A percentile compares a stretch with the other conserved stretches of the same genome.
Evolutionary conservation across 176 grass and related monocot genomes (phyloP).

Genomic region (Chrysopogon serrulatus): DNA sequence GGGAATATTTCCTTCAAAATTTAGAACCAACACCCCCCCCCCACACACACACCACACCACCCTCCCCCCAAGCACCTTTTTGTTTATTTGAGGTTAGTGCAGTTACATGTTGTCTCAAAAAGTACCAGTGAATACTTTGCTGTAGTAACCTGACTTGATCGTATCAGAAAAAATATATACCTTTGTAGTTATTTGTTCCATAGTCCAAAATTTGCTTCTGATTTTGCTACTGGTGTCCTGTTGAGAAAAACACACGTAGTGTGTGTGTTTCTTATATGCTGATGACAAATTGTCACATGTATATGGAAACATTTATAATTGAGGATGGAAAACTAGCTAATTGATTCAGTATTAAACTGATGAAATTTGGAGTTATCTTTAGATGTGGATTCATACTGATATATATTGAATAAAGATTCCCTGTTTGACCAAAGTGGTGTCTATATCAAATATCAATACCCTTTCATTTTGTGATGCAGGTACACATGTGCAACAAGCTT

Average conservation of each 20-base stretch:
- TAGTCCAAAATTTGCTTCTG: neutral
- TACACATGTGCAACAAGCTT: conserved; percentile 99
- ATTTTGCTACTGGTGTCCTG: neutral
- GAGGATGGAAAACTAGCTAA: neutral
- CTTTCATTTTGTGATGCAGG: conserved; percentile 46
- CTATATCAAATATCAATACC: neutral
- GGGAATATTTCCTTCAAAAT: no score
- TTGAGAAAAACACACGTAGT: neutral
- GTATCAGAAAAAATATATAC: neutral
- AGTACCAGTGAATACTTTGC: neutral
- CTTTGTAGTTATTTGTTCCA: neutral
- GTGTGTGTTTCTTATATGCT: neutral
- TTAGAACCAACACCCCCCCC: no score
- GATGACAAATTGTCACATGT: neutral
- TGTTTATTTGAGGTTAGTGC: no score
- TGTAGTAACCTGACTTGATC: neutral
- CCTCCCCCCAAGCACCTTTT: no score
- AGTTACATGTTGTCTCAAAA: neutral
- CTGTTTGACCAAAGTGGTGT: neutral
- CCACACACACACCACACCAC: no score
- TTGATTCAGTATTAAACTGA: neutral
- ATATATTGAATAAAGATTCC: neutral
- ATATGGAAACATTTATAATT: neutral
- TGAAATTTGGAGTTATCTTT: neutral
- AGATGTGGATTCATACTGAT: neutral